These are phyloP conservation scores for Cornus kousa DNA, from an alignment of 148 eudicot genomes.

Conservation along the genomic window DNA sequence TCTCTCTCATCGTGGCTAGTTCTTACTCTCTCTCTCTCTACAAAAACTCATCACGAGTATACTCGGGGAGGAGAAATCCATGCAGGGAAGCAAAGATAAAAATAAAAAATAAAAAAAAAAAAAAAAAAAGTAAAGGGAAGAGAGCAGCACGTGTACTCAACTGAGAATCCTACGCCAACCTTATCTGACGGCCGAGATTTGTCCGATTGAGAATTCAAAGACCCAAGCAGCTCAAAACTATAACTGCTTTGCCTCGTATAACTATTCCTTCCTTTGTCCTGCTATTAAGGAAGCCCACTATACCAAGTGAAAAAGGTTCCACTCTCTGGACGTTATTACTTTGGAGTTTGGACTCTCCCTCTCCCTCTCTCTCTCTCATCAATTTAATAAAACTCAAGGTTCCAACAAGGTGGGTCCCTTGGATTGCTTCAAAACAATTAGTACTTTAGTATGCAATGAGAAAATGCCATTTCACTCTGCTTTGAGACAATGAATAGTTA, in stretches of 20 bases:
- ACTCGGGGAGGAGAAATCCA: conserved; percentile 71
- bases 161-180: conserved; percentile 35
- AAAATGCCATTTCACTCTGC: neutral
- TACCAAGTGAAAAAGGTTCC: conserved; percentile 18
- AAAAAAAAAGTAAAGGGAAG: conserved; percentile 19
- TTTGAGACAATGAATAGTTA: too few species aligned
- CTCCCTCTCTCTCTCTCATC: neutral
- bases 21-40: conserved; percentile 2
- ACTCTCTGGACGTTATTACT: conserved; percentile 22
- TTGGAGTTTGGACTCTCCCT: conserved; percentile 8
- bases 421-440: neutral
- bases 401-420: neutral
- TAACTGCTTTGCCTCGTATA: conserved; percentile 15
- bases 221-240: neutral
- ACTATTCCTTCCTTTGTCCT: conserved; percentile 43
- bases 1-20: neutral
- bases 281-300: conserved; percentile 13
- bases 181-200: conserved; percentile 32
- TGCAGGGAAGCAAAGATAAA: conserved; percentile 61
- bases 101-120: conserved; percentile 7
- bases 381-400: neutral
- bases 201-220: conserved; percentile 27
- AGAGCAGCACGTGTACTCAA: conserved; percentile 48
- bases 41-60: conserved; percentile 20
- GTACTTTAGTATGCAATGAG: neutral